Conservation (phyloP, 306 rosid genomes). For the Medicago lupulina region DNA sequence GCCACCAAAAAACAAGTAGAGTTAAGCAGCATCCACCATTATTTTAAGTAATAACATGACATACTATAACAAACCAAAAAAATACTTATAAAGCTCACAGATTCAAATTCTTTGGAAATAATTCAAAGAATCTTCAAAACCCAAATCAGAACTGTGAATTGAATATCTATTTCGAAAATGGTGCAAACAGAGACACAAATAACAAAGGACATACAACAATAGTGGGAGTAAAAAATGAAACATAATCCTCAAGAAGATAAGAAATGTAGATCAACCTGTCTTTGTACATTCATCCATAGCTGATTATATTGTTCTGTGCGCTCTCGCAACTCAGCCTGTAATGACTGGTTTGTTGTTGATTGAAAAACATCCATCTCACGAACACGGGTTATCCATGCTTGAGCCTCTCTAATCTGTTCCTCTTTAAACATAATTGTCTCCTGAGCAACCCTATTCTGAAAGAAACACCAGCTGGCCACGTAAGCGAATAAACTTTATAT, state of each 20-base stretch:
- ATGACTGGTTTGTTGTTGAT: slow-evolving; percentile 76
- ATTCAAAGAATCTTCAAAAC: slow-evolving; percentile 25
- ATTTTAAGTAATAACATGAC: not conserved
- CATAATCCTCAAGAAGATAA: not conserved
- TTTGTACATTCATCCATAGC: slow-evolving; percentile 91
- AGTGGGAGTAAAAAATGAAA: not conserved
- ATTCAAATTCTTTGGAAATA: not conserved
- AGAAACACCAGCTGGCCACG: slow-evolving; percentile 40
- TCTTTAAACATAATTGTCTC: slow-evolving; percentile 86
- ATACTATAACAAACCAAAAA: slow-evolving; percentile 4
- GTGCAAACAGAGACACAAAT: not conserved
- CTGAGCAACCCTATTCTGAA: slow-evolving; percentile 95
- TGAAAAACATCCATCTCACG: slow-evolving; percentile 95
- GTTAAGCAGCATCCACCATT: slow-evolving; percentile 11
- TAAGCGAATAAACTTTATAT: slow-evolving; percentile 1
- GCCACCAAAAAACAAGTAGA: slow-evolving; percentile 44
- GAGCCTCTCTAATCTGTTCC: slow-evolving; percentile 92
- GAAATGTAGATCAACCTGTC: slow-evolving; percentile 71
- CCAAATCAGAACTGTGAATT: slow-evolving; percentile 12
- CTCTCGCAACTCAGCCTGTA: slow-evolving; percentile 92
- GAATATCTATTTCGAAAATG: not conserved
- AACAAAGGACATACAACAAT: not conserved
- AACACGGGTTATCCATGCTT: slow-evolving; percentile 90
- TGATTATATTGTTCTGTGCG: slow-evolving; percentile 94
- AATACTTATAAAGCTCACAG: not conserved